Percentiles rank a stretch among this genome's conserved stretches.
phyloP scores from a whole-genome alignment of 192 early-diverging fungal genomes.

The Mortierella alpina region DNA sequence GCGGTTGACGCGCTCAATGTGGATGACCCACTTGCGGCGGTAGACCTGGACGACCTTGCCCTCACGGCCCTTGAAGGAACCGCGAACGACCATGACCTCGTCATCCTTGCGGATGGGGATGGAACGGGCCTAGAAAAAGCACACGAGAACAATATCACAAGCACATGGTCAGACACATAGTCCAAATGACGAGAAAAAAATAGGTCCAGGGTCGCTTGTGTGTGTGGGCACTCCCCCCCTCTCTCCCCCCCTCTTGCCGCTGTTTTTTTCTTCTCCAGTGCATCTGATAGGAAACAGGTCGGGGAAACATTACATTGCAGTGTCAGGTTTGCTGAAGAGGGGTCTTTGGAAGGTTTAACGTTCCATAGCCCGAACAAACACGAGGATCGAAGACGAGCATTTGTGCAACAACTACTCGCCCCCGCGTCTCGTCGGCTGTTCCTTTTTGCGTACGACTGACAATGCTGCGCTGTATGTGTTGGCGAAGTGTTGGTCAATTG shows the following conservation, averaged over 20 bases:
- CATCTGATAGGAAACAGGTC: background rate
- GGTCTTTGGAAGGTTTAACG: slow-evolving; percentile 32
- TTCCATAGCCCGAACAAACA: slow-evolving; percentile 24
- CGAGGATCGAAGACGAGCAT: slow-evolving; percentile 1
- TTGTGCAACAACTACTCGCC: background rate
- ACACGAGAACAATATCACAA: background rate
- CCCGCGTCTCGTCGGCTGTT: slow-evolving; percentile 13
- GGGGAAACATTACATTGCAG: slow-evolving; percentile 53
- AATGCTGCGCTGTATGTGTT: slow-evolving; percentile 18
- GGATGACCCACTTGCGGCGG: slow-evolving; percentile 99
- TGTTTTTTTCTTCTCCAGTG: background rate
- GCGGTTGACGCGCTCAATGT: slow-evolving; percentile 95
- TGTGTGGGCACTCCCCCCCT: background rate
- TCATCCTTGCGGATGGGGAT: slow-evolving; percentile 98
- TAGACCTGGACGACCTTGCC: slow-evolving; percentile 97
- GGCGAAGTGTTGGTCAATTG: too few relatives aligned
- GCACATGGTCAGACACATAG: slow-evolving; percentile 22
- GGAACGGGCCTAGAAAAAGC: slow-evolving; percentile 77
- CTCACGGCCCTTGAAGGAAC: slow-evolving; percentile 95
- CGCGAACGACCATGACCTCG: slow-evolving; percentile 96
- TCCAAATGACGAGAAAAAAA: background rate
- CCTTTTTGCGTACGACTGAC: slow-evolving; percentile 36
- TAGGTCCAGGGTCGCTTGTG: background rate
- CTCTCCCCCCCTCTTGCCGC: background rate
- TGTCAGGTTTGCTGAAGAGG: slow-evolving; percentile 44